phyloP scores from a whole-genome alignment of 352 stramenopile genomes.

The Pythium apleroticum region DNA sequence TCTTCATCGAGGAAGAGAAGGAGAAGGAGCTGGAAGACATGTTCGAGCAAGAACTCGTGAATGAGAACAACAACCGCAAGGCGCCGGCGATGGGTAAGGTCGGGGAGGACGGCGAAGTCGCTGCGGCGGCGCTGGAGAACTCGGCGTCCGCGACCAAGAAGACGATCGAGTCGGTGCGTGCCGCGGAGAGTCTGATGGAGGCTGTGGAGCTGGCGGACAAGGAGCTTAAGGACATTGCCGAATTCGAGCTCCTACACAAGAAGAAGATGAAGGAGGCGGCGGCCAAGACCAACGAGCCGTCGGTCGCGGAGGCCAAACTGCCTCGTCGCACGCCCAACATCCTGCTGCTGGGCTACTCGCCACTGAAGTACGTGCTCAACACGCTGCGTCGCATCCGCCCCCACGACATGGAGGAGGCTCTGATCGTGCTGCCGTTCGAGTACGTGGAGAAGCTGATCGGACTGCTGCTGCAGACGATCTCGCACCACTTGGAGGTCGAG shows the following conservation, averaged over 20 bases:
- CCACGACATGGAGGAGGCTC: constrained; percentile 96
- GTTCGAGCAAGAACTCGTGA: constrained; percentile 92
- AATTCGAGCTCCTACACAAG: constrained; percentile 61
- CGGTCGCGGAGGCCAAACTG: constrained; percentile 20
- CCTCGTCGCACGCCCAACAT: constrained; percentile 85
- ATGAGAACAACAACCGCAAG: constrained; percentile 74
- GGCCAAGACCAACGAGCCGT: constrained; percentile 60
- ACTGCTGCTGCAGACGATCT: constrained; percentile 91
- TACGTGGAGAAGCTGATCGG: constrained; percentile 93
- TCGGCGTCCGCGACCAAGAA: constrained; percentile 91
- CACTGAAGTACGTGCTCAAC: constrained; percentile 94
- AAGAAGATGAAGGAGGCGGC: constrained; percentile 54
- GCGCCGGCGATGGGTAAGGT: constrained; percentile 63
- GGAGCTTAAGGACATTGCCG: constrained; percentile 87
- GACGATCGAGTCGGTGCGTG: constrained; percentile 91
- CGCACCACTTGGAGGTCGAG: constrained; percentile 89
- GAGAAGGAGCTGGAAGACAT: constrained; percentile 95
- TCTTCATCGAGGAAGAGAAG: constrained; percentile 98
- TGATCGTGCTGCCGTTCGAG: constrained; percentile 97
- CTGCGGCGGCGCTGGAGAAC: constrained; percentile 25
- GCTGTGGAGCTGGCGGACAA: constrained; percentile 92
- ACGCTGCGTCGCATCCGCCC: constrained; percentile 91
- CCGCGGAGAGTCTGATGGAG: constrained; percentile 93
- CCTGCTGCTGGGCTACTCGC: constrained; percentile 93
- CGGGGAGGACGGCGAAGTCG: constrained; percentile 41